These are phyloP conservation scores for Starmerella scarabaei DNA, from an alignment of 805 yeast genomes.

Conservation along the genomic window DNA sequence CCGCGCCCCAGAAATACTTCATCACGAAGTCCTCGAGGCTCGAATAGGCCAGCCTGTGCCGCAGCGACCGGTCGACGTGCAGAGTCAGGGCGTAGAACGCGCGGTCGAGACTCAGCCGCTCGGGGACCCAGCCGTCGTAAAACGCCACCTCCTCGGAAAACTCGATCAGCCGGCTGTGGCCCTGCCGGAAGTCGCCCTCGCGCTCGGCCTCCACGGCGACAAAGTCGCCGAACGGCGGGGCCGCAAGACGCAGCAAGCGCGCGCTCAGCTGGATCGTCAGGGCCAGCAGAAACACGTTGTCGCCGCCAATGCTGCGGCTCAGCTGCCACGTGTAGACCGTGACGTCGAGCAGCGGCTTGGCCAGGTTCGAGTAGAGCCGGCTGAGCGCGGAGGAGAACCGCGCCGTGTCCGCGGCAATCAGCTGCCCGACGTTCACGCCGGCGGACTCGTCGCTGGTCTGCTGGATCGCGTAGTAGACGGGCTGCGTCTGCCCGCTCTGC, in stretches of 20 bases:
- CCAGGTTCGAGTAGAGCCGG: constrained; percentile 63
- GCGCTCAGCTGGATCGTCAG: constrained; percentile 72
- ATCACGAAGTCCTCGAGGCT: constrained; percentile 78
- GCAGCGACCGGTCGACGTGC: constrained; percentile 61
- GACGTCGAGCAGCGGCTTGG: constrained; percentile 73
- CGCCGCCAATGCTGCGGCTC: constrained; percentile 42
- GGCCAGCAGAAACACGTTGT: constrained; percentile 62
- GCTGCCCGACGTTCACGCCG: constrained; percentile 65
- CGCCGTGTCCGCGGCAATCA: constrained; percentile 68
- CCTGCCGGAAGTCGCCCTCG: constrained; percentile 72
- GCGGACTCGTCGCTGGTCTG: constrained; percentile 35
- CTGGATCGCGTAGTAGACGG: constrained; percentile 61
- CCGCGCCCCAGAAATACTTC: constrained; percentile 92
- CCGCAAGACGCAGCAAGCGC: constrained; percentile 52
- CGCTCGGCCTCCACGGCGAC: constrained; percentile 63
- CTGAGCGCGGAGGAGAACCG: constrained; percentile 61
- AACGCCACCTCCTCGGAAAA: constrained; percentile 82
- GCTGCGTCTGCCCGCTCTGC: constrained; percentile 29
- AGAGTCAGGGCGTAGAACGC: constrained; percentile 70
- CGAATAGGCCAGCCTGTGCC: constrained; percentile 64
- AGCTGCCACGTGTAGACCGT: constrained; percentile 69
- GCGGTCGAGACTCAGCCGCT: constrained; percentile 60
- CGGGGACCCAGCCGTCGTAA: constrained; percentile 67
- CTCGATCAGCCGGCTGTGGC: constrained; percentile 67
- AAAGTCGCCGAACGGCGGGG: constrained; percentile 80